Conservation (phyloP, 768 basidiomycete genomes). For the Coprinopsis strossmayeri region DNA sequence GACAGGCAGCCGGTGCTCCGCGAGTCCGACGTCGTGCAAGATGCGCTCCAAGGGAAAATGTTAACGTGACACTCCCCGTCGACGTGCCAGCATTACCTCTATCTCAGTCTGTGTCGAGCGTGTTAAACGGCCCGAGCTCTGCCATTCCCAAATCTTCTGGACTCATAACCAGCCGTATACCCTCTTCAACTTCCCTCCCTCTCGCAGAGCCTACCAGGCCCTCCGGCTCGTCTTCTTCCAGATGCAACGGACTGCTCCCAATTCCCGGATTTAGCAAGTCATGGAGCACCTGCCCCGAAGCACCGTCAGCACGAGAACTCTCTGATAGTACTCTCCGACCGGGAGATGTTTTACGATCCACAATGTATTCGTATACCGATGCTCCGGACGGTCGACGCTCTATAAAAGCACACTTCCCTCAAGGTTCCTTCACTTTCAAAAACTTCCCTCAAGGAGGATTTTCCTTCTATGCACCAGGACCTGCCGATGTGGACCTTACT, state of each 20-base stretch:
- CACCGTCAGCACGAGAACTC: constrained; percentile 29
- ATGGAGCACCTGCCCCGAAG: constrained; percentile 39
- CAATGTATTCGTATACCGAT: constrained; percentile 32
- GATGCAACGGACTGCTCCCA: constrained; percentile 35
- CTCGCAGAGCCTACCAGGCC: neutral
- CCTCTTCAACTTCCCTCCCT: neutral
- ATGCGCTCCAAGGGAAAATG: no score
- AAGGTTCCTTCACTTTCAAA: constrained; percentile 49
- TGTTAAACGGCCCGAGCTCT: no score
- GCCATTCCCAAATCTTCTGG: no score
- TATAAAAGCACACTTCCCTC: constrained; percentile 46
- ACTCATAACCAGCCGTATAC: no score
- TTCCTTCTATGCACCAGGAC: constrained; percentile 68
- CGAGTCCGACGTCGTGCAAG: no score
- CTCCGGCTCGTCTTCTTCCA: neutral
- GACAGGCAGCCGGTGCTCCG: no score
- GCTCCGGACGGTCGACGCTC: constrained; percentile 44
- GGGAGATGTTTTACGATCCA: constrained; percentile 24
- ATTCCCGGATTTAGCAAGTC: constrained; percentile 25
- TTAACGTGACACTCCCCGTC: no score
- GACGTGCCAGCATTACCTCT: no score
- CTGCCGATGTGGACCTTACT: constrained; percentile 41
- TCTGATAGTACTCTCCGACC: constrained; percentile 38
- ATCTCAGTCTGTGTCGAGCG: no score
- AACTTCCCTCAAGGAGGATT: constrained; percentile 47